Evolutionary conservation across 352 stramenopile species (phyloP).

Genomic region (Globisporangium viniferum): DNA sequence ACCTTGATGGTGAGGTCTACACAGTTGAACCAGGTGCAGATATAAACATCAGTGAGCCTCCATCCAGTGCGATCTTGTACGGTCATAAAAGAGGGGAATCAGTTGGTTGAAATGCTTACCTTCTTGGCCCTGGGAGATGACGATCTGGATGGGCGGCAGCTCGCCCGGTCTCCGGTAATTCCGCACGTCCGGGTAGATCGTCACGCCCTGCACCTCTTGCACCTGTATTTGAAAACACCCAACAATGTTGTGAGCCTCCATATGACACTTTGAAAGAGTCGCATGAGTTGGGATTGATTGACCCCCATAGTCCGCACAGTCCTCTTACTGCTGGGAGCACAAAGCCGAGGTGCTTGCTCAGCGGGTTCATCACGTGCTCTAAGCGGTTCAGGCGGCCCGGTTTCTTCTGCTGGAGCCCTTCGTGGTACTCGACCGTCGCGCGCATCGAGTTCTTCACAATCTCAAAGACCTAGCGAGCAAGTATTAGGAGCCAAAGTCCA

Average conservation of each 20-base stretch:
- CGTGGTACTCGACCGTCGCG: constrained; percentile 95
- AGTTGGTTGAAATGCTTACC: not conserved
- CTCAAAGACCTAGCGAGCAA: constrained; percentile 72
- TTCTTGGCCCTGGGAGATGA: constrained; percentile 97
- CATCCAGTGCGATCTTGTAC: not conserved
- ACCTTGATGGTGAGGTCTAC: constrained; percentile 97
- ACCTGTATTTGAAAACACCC: constrained; percentile 9
- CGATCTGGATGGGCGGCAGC: constrained; percentile 94
- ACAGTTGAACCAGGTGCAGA: not conserved
- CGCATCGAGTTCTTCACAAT: constrained; percentile 99
- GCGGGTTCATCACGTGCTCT: constrained; percentile 65
- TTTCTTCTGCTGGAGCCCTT: constrained; percentile 44
- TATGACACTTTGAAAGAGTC: not conserved
- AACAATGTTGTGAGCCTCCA: not conserved
- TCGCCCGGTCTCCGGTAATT: constrained; percentile 58
- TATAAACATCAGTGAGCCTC: not conserved
- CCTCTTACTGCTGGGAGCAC: constrained; percentile 59
- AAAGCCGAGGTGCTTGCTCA: constrained; percentile 67
- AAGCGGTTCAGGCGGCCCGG: constrained; percentile 46
- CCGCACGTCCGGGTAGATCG: constrained; percentile 71
- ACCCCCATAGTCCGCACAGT: no score
- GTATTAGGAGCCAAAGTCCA: not conserved
- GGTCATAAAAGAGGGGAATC: not conserved
- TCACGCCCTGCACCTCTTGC: constrained; percentile 62
- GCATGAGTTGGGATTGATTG: not conserved